These are phyloP conservation scores for Cystofilobasidium macerans DNA, from an alignment of 768 basidiomycete genomes.

Conservation along the genomic window DNA sequence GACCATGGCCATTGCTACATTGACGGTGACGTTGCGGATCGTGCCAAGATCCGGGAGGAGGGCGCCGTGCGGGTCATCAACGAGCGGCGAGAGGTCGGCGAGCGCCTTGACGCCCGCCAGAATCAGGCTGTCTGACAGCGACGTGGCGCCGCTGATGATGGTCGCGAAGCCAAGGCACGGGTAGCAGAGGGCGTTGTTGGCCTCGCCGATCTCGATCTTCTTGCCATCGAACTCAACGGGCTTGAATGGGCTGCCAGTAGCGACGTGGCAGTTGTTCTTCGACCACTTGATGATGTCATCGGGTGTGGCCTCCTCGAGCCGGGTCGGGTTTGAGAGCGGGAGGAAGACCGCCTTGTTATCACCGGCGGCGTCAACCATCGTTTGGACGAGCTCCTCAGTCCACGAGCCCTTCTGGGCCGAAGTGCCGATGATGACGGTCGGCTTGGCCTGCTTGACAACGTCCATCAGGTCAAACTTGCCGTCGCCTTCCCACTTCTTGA, in stretches of 20 bases:
- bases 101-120: slow-evolving; percentile 64
- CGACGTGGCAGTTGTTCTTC: slow-evolving; percentile 61
- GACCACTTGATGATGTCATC: slow-evolving; percentile 58
- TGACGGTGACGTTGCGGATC: slow-evolving; percentile 54
- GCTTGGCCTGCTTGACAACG: slow-evolving; percentile 58
- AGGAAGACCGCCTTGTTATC: slow-evolving; percentile 36
- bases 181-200: slow-evolving; percentile 50
- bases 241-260: slow-evolving; percentile 77
- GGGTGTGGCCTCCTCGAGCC: slow-evolving; percentile 53
- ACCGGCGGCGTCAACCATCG: not conserved
- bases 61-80: slow-evolving; percentile 54
- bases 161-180: slow-evolving; percentile 74
- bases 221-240: slow-evolving; percentile 56
- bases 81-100: slow-evolving; percentile 61
- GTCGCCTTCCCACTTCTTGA: slow-evolving; percentile 26
- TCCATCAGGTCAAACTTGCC: slow-evolving; percentile 52
- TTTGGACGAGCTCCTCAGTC: slow-evolving; percentile 1
- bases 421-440: slow-evolving; percentile 47
- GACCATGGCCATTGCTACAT: slow-evolving; percentile 67
- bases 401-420: not conserved
- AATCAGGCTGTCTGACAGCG: slow-evolving; percentile 75
- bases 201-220: slow-evolving; percentile 41
- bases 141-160: slow-evolving; percentile 53
- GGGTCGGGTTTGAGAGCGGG: slow-evolving; percentile 71
- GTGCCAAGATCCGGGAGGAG: slow-evolving; percentile 52